These are phyloP conservation scores for Trichoderma sp. DNA, from an alignment of 2,329 filamentous ascomycete genomes.

Conservation along the genomic window DNA sequence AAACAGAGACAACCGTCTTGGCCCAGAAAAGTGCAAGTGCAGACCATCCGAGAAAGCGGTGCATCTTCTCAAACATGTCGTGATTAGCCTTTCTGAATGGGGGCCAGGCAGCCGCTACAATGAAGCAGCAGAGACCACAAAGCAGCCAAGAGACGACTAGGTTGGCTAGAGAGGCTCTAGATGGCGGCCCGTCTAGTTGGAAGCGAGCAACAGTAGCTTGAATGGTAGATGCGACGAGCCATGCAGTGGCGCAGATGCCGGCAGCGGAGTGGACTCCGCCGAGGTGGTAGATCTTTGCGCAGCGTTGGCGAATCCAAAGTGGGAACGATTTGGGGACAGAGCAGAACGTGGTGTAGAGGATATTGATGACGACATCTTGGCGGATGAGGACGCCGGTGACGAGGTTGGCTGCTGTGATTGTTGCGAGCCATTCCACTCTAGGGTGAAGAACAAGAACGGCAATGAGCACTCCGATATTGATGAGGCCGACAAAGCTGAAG, in stretches of 20 bases:
- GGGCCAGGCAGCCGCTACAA: slow-evolving; percentile 68
- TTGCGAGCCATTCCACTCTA: slow-evolving; percentile 45
- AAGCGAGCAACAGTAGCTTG: slow-evolving; percentile 44
- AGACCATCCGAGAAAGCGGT: slow-evolving; percentile 75
- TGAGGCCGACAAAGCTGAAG: slow-evolving; percentile 56
- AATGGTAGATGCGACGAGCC: slow-evolving; percentile 52
- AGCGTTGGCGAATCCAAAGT: slow-evolving; percentile 51
- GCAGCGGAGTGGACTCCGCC: slow-evolving; percentile 57
- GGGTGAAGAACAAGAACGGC: slow-evolving; percentile 45
- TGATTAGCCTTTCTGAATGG: slow-evolving; percentile 64
- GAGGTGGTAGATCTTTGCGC: slow-evolving; percentile 57
- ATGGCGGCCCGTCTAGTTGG: slow-evolving; percentile 32
- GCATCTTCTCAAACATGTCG: slow-evolving; percentile 70
- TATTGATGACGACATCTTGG: slow-evolving; percentile 58
- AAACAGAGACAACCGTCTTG: slow-evolving; percentile 60
- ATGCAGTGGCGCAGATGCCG: slow-evolving; percentile 53
- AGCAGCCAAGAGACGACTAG: slow-evolving; percentile 61
- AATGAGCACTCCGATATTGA: slow-evolving; percentile 55
- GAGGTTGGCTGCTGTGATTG: slow-evolving; percentile 54
- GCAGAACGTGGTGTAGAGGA: slow-evolving; percentile 51
- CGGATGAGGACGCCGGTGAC: slow-evolving; percentile 55
- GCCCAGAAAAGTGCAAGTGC: slow-evolving; percentile 67
- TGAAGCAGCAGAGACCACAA: slow-evolving; percentile 58
- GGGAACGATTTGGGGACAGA: slow-evolving; percentile 52
- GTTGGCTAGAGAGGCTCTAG: slow-evolving; percentile 45